Conservation (phyloP, 2,329 filamentous ascomycete species). For the Mariannaea sp. region DNA sequence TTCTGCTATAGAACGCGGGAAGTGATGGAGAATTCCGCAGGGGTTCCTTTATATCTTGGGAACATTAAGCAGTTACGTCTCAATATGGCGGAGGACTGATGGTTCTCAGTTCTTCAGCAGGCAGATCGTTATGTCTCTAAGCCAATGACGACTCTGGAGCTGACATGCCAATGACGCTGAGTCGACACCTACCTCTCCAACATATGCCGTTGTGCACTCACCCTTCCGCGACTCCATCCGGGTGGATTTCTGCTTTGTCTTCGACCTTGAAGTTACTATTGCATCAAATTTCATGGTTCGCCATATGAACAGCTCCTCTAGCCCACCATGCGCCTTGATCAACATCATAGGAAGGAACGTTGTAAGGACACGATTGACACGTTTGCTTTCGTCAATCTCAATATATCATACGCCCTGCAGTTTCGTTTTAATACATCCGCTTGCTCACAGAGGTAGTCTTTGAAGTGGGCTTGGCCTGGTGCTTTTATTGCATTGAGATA, state of each 20-base stretch:
- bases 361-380: not conserved
- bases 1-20: not conserved
- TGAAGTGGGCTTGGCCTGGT: not conserved
- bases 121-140: too few species aligned
- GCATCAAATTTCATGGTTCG: not conserved
- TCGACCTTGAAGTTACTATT: not conserved
- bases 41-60: not conserved
- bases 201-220: too few species aligned
- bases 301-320: not conserved
- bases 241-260: not conserved
- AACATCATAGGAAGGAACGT: not conserved
- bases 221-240: too few species aligned
- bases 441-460: not conserved
- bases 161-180: too few species aligned
- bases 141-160: too few species aligned
- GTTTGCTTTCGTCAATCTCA: not conserved
- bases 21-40: not conserved
- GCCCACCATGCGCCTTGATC: not conserved
- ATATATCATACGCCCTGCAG: not conserved
- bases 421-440: not conserved
- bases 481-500: not conserved
- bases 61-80: not conserved
- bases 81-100: too few species aligned
- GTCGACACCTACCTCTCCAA: too few species aligned
- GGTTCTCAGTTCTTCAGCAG: too few species aligned